Conservation (phyloP, 1,284 basidiomycete species). For the Calocybe gambosa region DNA sequence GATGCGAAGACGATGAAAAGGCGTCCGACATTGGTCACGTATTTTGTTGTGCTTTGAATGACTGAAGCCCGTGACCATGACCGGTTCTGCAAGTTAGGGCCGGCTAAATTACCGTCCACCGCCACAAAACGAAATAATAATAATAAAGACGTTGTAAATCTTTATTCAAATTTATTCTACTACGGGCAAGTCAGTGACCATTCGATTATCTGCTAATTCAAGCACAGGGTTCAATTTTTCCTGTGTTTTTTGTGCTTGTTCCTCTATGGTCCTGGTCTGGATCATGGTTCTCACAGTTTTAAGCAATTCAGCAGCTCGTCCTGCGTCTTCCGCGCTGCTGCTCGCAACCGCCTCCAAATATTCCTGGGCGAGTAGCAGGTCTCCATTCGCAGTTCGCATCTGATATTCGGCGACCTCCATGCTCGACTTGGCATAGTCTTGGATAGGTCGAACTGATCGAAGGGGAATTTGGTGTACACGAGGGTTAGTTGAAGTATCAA, state of each 20-base stretch:
- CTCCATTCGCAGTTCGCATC: constrained; percentile 52
- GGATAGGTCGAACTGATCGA: constrained; percentile 52
- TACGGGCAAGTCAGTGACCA: constrained; percentile 1
- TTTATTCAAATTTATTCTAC: background rate
- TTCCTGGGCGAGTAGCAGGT: constrained; percentile 54
- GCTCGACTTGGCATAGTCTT: constrained; percentile 75
- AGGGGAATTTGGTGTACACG: constrained; percentile 3
- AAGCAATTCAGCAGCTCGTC: constrained; percentile 55
- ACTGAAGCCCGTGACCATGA: constrained; percentile 29
- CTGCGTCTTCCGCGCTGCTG: constrained; percentile 74
- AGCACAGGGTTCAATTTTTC: constrained; percentile 1
- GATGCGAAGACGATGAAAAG: constrained; percentile 31
- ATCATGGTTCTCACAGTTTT: constrained; percentile 43
- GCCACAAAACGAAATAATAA: background rate
- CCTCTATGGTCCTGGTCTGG: constrained; percentile 19
- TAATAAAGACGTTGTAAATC: background rate
- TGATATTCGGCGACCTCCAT: constrained; percentile 79
- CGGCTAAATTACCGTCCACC: constrained; percentile 4
- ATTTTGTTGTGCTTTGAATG: constrained; percentile 49
- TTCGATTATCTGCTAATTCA: constrained; percentile 4
- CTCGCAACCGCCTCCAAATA: constrained; percentile 67
- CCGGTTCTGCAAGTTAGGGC: constrained; percentile 18
- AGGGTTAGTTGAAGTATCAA: constrained; percentile 7
- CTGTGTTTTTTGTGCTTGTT: constrained; percentile 7
- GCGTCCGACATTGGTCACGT: constrained; percentile 53